These are phyloP conservation scores for Meripilus lineatus DNA, from an alignment of 1,284 basidiomycete genomes.

Conservation along the genomic window DNA sequence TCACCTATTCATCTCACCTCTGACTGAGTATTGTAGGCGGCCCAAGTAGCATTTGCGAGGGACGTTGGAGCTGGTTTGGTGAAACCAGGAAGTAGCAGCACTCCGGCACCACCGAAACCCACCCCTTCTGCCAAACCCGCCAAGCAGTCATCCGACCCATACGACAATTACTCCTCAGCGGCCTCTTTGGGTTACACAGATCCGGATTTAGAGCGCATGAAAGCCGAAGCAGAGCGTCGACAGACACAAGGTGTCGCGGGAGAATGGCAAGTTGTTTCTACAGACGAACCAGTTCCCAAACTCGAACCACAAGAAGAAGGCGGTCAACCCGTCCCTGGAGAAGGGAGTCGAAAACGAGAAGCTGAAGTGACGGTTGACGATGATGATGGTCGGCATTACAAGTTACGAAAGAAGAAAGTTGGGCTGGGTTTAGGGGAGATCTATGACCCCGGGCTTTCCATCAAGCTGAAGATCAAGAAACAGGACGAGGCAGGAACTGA, in stretches of 20 bases:
- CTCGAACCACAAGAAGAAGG: conserved; percentile 12
- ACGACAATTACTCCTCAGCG: conserved; percentile 83
- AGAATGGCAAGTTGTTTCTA: conserved; percentile 76
- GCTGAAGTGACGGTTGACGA: conserved; percentile 35
- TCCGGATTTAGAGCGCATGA: conserved; percentile 58
- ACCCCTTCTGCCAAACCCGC: conserved; percentile 37
- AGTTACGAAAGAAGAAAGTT: conserved; percentile 57
- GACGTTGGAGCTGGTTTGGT: conserved; percentile 67
- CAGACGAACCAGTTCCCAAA: conserved; percentile 23
- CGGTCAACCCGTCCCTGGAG: conserved; percentile 11
- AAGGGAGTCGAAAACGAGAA: conserved; percentile 26
- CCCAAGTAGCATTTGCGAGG: conserved; percentile 66
- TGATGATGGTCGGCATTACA: conserved; percentile 59
- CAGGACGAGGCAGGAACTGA: too few relatives aligned
- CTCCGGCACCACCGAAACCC: conserved; percentile 34
- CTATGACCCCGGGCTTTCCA: conserved; percentile 62
- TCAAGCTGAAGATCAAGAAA: conserved; percentile 57
- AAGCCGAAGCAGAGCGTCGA: conserved; percentile 54
- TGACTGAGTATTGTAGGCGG: conserved; percentile 44
- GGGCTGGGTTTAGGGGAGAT: conserved; percentile 57
- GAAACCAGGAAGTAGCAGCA: conserved; percentile 33
- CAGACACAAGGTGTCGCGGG: conserved; percentile 72
- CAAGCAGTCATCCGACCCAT: conserved; percentile 63
- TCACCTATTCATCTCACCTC: background rate
- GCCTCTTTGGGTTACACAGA: conserved; percentile 77